Conservation (phyloP, 2,329 filamentous ascomycete genomes). For the Xylariales sp. region DNA sequence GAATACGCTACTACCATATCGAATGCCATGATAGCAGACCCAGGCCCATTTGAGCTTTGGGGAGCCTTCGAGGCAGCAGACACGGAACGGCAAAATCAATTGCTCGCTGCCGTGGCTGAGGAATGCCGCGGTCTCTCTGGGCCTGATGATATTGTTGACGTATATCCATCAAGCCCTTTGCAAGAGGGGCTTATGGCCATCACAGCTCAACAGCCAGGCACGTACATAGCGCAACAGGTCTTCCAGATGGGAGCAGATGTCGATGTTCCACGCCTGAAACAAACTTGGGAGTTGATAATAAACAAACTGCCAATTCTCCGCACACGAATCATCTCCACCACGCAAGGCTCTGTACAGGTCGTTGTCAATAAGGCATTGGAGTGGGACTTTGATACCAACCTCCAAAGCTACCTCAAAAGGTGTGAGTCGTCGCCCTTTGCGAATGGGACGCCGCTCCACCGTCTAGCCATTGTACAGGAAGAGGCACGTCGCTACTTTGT, state of each 20-base stretch:
- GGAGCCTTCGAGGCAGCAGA: background rate
- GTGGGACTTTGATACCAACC: background rate
- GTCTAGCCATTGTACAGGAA: background rate
- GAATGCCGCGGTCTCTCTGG: background rate
- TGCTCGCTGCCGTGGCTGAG: background rate
- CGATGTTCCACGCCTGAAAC: slow-evolving; percentile 5
- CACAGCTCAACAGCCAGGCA: slow-evolving; percentile 15
- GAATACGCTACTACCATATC: background rate
- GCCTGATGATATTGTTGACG: slow-evolving; percentile 11
- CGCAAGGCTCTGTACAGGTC: background rate
- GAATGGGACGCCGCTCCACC: slow-evolving; percentile 1
- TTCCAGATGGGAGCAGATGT: slow-evolving; percentile 4
- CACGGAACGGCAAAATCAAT: background rate
- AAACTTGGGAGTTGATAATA: slow-evolving; percentile 9
- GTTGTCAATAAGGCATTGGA: background rate
- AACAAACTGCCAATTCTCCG: slow-evolving; percentile 12
- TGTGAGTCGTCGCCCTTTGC: background rate
- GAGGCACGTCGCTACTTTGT: slow-evolving; percentile 1
- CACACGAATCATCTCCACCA: slow-evolving; percentile 13
- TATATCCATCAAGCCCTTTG: slow-evolving; percentile 20
- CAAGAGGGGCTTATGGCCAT: slow-evolving; percentile 24
- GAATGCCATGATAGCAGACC: slow-evolving; percentile 1
- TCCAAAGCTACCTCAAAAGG: background rate
- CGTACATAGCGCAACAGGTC: slow-evolving; percentile 19
- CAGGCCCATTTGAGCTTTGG: slow-evolving; percentile 1